Conservation (phyloP, 495 filamentous ascomycete genomes). For the Hyaloscypha bicolor region DNA sequence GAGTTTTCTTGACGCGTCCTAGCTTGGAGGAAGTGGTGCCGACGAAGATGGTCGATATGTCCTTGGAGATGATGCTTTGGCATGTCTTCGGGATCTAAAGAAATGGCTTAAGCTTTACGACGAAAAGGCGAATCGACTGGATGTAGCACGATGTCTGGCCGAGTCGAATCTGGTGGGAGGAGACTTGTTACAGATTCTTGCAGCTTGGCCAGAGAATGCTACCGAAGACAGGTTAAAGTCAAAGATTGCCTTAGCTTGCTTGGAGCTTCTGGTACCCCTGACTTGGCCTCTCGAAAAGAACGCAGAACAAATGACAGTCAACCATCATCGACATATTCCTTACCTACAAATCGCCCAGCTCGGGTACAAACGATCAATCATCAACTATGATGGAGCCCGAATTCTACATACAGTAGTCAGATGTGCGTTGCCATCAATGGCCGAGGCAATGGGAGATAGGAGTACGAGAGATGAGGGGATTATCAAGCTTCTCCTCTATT, state of each 20-base stretch:
- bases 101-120: constrained; percentile 95
- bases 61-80: constrained; percentile 90
- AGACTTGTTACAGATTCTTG: constrained; percentile 88
- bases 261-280: constrained; percentile 90
- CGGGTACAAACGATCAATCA: constrained; percentile 83
- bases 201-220: constrained; percentile 68
- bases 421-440: constrained; percentile 86
- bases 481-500: constrained; percentile 87
- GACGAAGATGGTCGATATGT: constrained; percentile 82
- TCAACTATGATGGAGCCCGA: constrained; percentile 74
- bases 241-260: constrained; percentile 80
- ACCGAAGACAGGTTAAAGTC: constrained; percentile 73
- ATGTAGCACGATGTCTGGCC: constrained; percentile 90
- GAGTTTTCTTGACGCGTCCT: constrained; percentile 16
- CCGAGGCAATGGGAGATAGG: constrained; percentile 72
- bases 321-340: constrained; percentile 88
- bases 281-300: constrained; percentile 93
- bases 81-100: constrained; percentile 88
- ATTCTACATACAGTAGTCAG: constrained; percentile 79
- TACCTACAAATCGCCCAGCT: constrained; percentile 86
- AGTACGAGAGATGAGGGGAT: constrained; percentile 84
- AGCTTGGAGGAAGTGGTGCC: constrained; percentile 86
- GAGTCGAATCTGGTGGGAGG: constrained; percentile 91
- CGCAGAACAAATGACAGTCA: constrained; percentile 78
- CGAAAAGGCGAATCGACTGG: constrained; percentile 89